Percentiles rank a stretch among this genome's conserved stretches.
phyloP scores from a whole-genome alignment of 192 early-diverging fungal species.

The Coemansia sp. region DNA sequence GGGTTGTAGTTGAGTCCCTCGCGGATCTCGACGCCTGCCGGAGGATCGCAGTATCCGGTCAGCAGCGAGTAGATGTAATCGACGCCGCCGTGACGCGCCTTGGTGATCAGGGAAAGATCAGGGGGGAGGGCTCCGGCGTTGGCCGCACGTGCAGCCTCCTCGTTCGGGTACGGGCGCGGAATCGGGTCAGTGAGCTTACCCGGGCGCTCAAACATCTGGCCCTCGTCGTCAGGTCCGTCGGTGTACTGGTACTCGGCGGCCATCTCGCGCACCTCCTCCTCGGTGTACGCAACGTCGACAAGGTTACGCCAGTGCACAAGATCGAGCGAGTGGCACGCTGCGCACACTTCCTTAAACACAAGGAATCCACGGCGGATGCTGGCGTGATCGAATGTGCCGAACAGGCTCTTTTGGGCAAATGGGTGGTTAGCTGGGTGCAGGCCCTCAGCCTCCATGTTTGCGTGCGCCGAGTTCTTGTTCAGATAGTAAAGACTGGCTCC shows the following conservation, averaged over 20 bases:
- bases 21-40: slow-evolving; percentile 90
- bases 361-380: slow-evolving; percentile 97
- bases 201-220: slow-evolving; percentile 89
- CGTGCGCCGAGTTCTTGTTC: slow-evolving; percentile 58
- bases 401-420: slow-evolving; percentile 79
- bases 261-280: slow-evolving; percentile 90
- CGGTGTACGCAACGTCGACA: slow-evolving; percentile 90
- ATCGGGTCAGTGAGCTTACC: slow-evolving; percentile 93
- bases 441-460: slow-evolving; percentile 88
- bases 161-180: slow-evolving; percentile 91
- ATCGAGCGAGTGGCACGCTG: slow-evolving; percentile 95
- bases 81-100: slow-evolving; percentile 91
- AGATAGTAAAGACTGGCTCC: slow-evolving; percentile 54
- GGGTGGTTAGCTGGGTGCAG: slow-evolving; percentile 86
- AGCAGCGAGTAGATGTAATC: slow-evolving; percentile 96
- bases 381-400: slow-evolving; percentile 90
- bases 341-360: slow-evolving; percentile 97
- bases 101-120: slow-evolving; percentile 91
- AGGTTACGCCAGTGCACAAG: slow-evolving; percentile 93
- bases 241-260: slow-evolving; percentile 87
- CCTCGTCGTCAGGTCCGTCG: slow-evolving; percentile 91
- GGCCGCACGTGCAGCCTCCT: slow-evolving; percentile 92
- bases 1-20: slow-evolving; percentile 98
- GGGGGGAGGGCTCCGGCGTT: slow-evolving; percentile 95
- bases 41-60: slow-evolving; percentile 93